phyloP scores from a whole-genome alignment of 2,329 filamentous ascomycete genomes.

The Aspergillus eucalypticola region DNA sequence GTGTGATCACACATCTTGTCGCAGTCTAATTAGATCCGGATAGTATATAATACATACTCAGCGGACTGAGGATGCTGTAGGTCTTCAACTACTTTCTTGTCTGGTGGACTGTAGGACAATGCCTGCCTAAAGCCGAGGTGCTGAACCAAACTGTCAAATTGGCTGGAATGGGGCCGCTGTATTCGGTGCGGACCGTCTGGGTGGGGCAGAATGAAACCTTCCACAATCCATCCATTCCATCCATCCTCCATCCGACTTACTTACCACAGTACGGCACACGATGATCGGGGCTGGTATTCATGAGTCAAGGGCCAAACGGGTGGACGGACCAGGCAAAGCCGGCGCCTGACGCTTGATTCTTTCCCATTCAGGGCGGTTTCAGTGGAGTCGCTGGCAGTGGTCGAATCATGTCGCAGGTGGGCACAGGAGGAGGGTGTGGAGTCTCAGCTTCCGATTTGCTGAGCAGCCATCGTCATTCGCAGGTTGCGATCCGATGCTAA shows the following conservation, averaged over 20 bases:
- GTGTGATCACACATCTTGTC: no score
- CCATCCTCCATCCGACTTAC: not conserved
- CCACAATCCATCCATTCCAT: not conserved
- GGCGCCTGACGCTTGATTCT: not conserved
- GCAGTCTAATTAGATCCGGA: not conserved
- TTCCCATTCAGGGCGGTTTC: not conserved
- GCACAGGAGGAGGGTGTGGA: not conserved
- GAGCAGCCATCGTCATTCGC: not conserved
- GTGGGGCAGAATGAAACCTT: slow-evolving; percentile 13
- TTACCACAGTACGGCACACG: not conserved
- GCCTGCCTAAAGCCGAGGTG: not conserved
- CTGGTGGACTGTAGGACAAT: not conserved
- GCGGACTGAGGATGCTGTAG: no score
- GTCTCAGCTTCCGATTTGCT: not conserved
- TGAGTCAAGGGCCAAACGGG: not conserved
- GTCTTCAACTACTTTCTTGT: no score
- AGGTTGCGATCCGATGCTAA: not conserved
- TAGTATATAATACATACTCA: no score
- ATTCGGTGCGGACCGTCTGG: slow-evolving; percentile 23
- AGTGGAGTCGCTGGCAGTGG: not conserved
- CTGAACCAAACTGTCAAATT: slow-evolving; percentile 6
- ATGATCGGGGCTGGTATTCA: not conserved
- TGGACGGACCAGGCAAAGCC: slow-evolving; percentile 1
- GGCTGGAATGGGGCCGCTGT: slow-evolving; percentile 16
- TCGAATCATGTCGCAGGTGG: not conserved